Conservation (phyloP, 2,329 filamentous ascomycete species). For the Cladosporium austrohemisphaericum region DNA sequence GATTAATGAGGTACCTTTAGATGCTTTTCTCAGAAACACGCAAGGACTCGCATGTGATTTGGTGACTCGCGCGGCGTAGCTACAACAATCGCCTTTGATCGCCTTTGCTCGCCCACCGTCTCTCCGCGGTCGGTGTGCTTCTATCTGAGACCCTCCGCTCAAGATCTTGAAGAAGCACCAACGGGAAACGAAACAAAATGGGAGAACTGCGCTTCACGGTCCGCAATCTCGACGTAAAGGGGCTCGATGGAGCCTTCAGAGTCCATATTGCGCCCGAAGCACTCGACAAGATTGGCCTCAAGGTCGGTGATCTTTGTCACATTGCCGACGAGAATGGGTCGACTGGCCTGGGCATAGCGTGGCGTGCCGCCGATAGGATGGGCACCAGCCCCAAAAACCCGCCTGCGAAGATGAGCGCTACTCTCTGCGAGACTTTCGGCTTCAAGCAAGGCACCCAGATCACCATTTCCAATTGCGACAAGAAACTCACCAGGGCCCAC, state of each 20-base stretch:
- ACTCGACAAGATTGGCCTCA: constrained; percentile 52
- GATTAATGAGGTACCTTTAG: too few relatives aligned
- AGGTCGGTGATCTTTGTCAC: constrained; percentile 58
- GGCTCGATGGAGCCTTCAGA: constrained; percentile 56
- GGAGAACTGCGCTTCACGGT: constrained; percentile 44
- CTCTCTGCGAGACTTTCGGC: constrained; percentile 67
- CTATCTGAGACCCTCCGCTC: too few relatives aligned
- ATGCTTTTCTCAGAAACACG: too few relatives aligned
- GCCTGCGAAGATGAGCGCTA: constrained; percentile 68
- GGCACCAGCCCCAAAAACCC: constrained; percentile 58
- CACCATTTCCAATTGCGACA: constrained; percentile 53
- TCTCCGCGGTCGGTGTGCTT: too few relatives aligned
- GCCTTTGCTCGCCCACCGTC: too few relatives aligned
- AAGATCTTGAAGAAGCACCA: too few relatives aligned
- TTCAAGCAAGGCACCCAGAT: constrained; percentile 70
- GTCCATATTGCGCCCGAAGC: constrained; percentile 55
- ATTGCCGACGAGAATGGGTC: constrained; percentile 43
- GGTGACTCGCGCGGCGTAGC: too few relatives aligned
- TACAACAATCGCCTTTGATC: too few relatives aligned
- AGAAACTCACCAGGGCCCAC: constrained; percentile 52
- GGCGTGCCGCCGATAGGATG: constrained; percentile 52
- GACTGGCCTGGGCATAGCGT: constrained; percentile 59
- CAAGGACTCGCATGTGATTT: too few relatives aligned
- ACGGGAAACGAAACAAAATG: not conserved
- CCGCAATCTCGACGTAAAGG: constrained; percentile 42